phyloP scores from a whole-genome alignment of 164 flowering plant species.

The Aristolochia fimbriata region DNA sequence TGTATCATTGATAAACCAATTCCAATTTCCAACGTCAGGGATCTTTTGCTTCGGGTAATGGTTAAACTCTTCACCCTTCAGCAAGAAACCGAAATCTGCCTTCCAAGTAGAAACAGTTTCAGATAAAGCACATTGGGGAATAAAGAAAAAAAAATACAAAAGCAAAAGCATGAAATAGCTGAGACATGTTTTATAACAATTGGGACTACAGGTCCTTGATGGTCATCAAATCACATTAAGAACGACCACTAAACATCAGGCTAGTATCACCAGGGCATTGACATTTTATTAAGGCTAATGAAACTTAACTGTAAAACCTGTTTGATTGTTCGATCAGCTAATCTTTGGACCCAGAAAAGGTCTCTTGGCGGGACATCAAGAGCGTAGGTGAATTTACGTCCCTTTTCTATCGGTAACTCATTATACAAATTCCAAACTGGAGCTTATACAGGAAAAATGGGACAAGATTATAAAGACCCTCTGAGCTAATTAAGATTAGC shows the following conservation, averaged over 20 bases:
- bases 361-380: too few relatives aligned
- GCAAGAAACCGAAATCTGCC: slow-evolving; percentile 89
- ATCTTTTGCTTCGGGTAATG: slow-evolving; percentile 41
- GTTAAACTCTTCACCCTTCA: slow-evolving; percentile 73
- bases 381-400: neutral
- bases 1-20: slow-evolving; percentile 72
- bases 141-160: too few relatives aligned
- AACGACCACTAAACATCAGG: neutral
- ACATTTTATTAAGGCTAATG: too few relatives aligned
- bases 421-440: neutral
- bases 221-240: neutral
- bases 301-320: too few relatives aligned
- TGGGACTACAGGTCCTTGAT: too few relatives aligned
- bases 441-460: neutral
- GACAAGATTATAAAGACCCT: neutral
- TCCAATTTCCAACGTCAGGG: slow-evolving; percentile 45
- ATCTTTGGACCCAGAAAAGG: too few relatives aligned
- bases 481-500: neutral
- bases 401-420: neutral
- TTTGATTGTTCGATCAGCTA: too few relatives aligned
- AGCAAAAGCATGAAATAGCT: too few relatives aligned
- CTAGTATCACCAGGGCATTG: neutral
- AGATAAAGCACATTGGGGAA: too few relatives aligned
- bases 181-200: too few relatives aligned
- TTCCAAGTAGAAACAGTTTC: slow-evolving; percentile 4